A percentile compares a stretch with the other conserved stretches of the same genome.
These are phyloP conservation scores for Orbilia quercus DNA, from an alignment of 2,329 filamentous ascomycete species.

Conservation along the genomic window DNA sequence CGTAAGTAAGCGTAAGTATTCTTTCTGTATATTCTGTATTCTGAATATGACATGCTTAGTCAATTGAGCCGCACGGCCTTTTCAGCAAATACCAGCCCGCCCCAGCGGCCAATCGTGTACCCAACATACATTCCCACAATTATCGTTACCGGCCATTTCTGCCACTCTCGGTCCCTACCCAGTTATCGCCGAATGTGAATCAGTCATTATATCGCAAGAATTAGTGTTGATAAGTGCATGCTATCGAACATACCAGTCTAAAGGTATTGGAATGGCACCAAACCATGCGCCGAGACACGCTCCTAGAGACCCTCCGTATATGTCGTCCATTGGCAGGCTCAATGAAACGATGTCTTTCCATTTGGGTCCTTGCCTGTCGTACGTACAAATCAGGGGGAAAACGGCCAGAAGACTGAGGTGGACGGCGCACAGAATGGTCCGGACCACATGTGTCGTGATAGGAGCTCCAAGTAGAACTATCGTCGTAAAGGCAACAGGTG, in stretches of 20 bases:
- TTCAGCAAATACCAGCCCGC: slow-evolving; percentile 68
- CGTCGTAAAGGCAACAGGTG: slow-evolving; percentile 69
- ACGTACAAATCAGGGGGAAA: slow-evolving; percentile 84
- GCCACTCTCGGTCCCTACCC: slow-evolving; percentile 88
- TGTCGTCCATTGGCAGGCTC: slow-evolving; percentile 80
- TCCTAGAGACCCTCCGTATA: slow-evolving; percentile 84
- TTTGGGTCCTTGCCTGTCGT: slow-evolving; percentile 77
- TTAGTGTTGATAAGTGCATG: slow-evolving; percentile 12
- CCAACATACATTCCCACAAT: slow-evolving; percentile 84
- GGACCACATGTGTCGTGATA: slow-evolving; percentile 79
- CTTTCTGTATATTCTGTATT: no score
- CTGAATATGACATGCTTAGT: no score
- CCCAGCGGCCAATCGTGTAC: slow-evolving; percentile 75
- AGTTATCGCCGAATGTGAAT: not conserved
- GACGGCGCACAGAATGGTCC: slow-evolving; percentile 82
- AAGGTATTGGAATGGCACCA: slow-evolving; percentile 90
- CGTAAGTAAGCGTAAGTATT: no score
- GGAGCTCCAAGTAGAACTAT: slow-evolving; percentile 93
- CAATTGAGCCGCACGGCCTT: slow-evolving; percentile 56
- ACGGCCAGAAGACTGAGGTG: slow-evolving; percentile 83
- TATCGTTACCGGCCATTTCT: slow-evolving; percentile 95
- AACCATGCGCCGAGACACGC: slow-evolving; percentile 86
- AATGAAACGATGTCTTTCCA: slow-evolving; percentile 79
- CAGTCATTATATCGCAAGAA: slow-evolving; percentile 1
- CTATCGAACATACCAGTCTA: slow-evolving; percentile 77